Conservation (phyloP, 108 stramenopile species). For the Nitzschia sp. region DNA sequence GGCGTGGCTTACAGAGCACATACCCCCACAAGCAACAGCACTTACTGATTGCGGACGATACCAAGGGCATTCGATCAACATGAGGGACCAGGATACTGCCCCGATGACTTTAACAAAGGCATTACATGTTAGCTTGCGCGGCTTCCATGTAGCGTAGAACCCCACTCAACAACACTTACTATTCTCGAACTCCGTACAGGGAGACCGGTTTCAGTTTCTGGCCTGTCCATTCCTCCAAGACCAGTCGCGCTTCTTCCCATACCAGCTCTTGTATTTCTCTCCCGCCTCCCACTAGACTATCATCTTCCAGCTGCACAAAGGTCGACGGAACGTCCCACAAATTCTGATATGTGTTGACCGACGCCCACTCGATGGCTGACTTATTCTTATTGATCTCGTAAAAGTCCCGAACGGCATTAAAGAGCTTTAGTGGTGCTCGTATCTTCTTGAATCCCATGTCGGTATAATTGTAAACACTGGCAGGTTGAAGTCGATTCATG, state of each 20-base stretch:
- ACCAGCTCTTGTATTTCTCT: slow-evolving; percentile 22
- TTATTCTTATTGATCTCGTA: slow-evolving; percentile 55
- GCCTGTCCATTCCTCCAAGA: slow-evolving; percentile 91
- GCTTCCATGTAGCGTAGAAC: too few species aligned
- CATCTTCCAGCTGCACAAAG: slow-evolving; percentile 36
- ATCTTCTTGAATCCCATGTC: slow-evolving; percentile 65
- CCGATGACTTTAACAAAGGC: too few species aligned
- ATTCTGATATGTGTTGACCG: slow-evolving; percentile 62
- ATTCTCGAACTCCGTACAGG: slow-evolving; percentile 75
- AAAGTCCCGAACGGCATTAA: slow-evolving; percentile 50
- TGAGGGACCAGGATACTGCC: slow-evolving; percentile 81
- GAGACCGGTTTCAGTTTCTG: slow-evolving; percentile 76
- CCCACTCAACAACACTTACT: too few species aligned
- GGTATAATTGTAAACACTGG: slow-evolving; percentile 67
- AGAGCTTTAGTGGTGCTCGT: slow-evolving; percentile 56
- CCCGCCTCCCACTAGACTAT: slow-evolving; percentile 20
- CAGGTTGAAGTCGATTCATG: slow-evolving; percentile 70
- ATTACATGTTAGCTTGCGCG: too few species aligned
- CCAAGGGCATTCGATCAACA: slow-evolving; percentile 85
- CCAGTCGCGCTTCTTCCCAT: slow-evolving; percentile 58
- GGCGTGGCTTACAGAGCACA: neutral
- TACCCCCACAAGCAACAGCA: neutral
- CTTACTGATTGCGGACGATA: slow-evolving; percentile 89
- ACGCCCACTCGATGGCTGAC: slow-evolving; percentile 19
- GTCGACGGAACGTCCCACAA: slow-evolving; percentile 53